Conservation (phyloP, 805 yeast genomes). For the Candida tammaniensis region DNA sequence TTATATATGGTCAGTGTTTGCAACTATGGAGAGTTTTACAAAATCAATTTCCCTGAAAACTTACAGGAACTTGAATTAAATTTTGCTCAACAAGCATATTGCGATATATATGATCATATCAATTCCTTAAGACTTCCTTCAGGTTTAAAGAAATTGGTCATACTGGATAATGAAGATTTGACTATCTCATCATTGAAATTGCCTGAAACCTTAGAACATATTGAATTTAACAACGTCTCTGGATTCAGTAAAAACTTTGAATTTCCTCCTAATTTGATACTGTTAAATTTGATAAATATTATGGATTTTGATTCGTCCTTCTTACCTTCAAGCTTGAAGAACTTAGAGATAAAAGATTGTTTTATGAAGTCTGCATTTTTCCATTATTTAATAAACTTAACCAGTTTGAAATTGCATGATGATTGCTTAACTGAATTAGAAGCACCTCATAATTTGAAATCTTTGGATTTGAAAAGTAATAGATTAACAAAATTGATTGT, state of each 20-base stretch:
- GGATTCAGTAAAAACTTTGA: slow-evolving; percentile 6
- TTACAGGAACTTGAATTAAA: slow-evolving; percentile 1
- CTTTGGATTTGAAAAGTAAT: background rate
- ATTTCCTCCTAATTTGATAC: slow-evolving; percentile 1
- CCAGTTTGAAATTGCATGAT: slow-evolving; percentile 1
- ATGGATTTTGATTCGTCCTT: slow-evolving; percentile 5
- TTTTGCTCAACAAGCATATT: slow-evolving; percentile 4
- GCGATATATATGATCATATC: slow-evolving; percentile 8
- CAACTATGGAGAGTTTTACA: slow-evolving; percentile 6
- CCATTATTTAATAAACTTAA: slow-evolving; percentile 4
- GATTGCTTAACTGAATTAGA: background rate
- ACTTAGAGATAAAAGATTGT: slow-evolving; percentile 1
- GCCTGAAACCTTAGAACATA: slow-evolving; percentile 3
- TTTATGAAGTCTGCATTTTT: slow-evolving; percentile 1
- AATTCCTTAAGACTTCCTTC: slow-evolving; percentile 6
- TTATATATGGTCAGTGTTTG: slow-evolving; percentile 3
- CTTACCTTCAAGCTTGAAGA: slow-evolving; percentile 2
- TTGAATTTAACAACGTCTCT: slow-evolving; percentile 1
- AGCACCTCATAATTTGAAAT: background rate
- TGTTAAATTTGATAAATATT: slow-evolving; percentile 1
- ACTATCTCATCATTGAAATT: slow-evolving; percentile 4
- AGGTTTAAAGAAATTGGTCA: slow-evolving; percentile 3
- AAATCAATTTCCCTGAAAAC: slow-evolving; percentile 5
- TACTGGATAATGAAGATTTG: slow-evolving; percentile 8
- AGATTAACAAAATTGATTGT: background rate